Evolutionary conservation across 2,329 filamentous ascomycete species (phyloP).

Genomic region (Onygenales sp.): DNA sequence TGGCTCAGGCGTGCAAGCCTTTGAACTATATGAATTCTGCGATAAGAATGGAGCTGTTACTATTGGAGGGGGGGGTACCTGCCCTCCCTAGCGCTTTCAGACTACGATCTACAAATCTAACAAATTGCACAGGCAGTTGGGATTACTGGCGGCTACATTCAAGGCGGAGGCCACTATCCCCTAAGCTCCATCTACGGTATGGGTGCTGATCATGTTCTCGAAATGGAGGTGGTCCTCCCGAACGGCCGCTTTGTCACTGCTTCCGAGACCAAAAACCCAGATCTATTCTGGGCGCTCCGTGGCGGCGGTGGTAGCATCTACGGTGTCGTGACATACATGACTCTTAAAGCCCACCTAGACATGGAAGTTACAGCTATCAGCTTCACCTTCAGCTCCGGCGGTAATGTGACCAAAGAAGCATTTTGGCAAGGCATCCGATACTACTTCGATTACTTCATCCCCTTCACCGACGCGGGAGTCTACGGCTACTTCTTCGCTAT

Average conservation of each 20-base stretch:
- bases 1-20: slow-evolving; percentile 45
- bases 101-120: background rate
- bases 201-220: slow-evolving; percentile 49
- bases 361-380: slow-evolving; percentile 26
- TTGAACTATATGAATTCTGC: slow-evolving; percentile 39
- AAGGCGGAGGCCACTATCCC: slow-evolving; percentile 51
- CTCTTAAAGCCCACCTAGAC: slow-evolving; percentile 41
- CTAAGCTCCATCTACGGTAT: slow-evolving; percentile 42
- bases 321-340: slow-evolving; percentile 48
- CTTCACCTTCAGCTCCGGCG: slow-evolving; percentile 24
- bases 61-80: slow-evolving; percentile 47
- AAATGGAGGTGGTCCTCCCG: slow-evolving; percentile 46
- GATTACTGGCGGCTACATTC: slow-evolving; percentile 49
- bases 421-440: slow-evolving; percentile 22
- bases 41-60: slow-evolving; percentile 38
- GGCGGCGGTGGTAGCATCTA: slow-evolving; percentile 51
- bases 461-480: slow-evolving; percentile 20
- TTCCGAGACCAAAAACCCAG: slow-evolving; percentile 40
- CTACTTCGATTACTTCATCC: slow-evolving; percentile 19
- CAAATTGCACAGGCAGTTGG: slow-evolving; percentile 45
- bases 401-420: slow-evolving; percentile 14
- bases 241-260: slow-evolving; percentile 36
- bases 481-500: slow-evolving; percentile 25
- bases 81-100: too few species aligned
- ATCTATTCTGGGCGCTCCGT: slow-evolving; percentile 41